phyloP scores from a whole-genome alignment of 73 alveolate species.

The Symbiodinium natans region DNA sequence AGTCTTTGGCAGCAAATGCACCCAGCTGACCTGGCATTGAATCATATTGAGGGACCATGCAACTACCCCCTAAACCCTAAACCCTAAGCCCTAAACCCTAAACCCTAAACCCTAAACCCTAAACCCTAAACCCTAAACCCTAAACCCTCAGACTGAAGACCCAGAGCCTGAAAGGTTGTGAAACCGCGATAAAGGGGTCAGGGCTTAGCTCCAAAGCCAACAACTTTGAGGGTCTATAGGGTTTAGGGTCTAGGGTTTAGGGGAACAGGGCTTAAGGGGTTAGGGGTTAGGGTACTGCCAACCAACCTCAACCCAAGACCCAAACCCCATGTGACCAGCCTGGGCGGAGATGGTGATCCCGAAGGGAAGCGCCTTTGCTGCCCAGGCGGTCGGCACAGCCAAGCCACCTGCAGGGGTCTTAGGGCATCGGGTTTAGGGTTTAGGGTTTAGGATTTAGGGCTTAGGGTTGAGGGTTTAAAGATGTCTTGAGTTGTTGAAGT shows the following conservation, averaged over 20 bases:
- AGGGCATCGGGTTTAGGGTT: neutral
- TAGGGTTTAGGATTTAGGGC: neutral
- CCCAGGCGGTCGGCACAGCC: constrained; percentile 42
- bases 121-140: neutral
- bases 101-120: neutral
- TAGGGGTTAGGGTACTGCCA: neutral
- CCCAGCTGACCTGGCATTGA: no score
- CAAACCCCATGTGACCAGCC: neutral
- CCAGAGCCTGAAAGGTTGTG: neutral
- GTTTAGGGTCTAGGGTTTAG: no score
- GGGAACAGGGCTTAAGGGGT: neutral
- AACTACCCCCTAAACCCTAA: constrained; percentile 1
- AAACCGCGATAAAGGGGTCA: no score
- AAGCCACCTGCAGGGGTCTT: constrained; percentile 30
- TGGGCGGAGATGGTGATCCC: constrained; percentile 67
- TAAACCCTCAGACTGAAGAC: neutral
- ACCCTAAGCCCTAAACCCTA: neutral
- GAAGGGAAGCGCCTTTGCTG: constrained; percentile 25
- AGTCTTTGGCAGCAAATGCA: no score
- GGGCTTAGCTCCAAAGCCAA: no score
- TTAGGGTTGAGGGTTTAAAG: neutral
- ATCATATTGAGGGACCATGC: no score
- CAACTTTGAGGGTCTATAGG: no score
- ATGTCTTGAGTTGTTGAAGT: neutral
- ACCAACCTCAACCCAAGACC: no score